A percentile compares a stretch with the other conserved stretches of the same genome.
Evolutionary conservation across 768 basidiomycete genomes (phyloP).

Genomic region (Tylopilus plumbeoviolaceoides): DNA sequence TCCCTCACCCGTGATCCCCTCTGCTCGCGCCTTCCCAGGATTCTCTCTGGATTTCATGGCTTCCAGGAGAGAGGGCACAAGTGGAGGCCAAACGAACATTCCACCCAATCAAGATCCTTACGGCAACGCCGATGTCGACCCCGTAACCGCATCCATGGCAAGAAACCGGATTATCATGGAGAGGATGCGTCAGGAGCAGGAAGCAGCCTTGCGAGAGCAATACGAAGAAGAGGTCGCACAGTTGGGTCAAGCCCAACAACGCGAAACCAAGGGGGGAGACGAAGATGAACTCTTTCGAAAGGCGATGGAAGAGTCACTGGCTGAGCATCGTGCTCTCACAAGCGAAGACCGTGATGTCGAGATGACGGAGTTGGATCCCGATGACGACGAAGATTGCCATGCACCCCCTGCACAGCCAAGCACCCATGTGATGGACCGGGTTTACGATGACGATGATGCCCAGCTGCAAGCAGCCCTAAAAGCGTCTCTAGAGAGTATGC

Average conservation of each 20-base stretch:
- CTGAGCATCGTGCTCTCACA: conserved; percentile 11
- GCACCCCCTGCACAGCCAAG: background rate
- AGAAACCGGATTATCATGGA: conserved; percentile 57
- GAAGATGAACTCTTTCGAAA: conserved; percentile 56
- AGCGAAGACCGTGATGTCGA: conserved; percentile 15
- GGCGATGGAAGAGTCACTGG: conserved; percentile 31
- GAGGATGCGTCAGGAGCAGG: conserved; percentile 63
- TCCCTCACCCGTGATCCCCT: conserved; percentile 22
- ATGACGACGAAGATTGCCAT: conserved; percentile 22
- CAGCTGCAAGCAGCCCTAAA: conserved; percentile 84
- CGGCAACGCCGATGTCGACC: conserved; percentile 40
- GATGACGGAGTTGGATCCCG: conserved; percentile 13
- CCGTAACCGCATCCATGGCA: conserved; percentile 63
- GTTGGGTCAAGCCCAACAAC: conserved; percentile 14
- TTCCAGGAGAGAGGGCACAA: conserved; percentile 14
- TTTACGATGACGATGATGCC: conserved; percentile 84
- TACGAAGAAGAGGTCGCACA: conserved; percentile 41
- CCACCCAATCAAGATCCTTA: conserved; percentile 31
- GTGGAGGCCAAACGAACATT: conserved; percentile 12
- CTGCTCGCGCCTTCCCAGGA: conserved; percentile 27
- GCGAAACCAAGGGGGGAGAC: conserved; percentile 38
- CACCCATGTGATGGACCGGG: conserved; percentile 31
- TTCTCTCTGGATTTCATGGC: conserved; percentile 11
- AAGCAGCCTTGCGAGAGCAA: conserved; percentile 58
- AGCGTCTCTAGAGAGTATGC: conserved; percentile 70